Evolutionary conservation across 129 eudicot genomes (phyloP), one percentile per base, ranked within the genome.

Genomic region (Escallonia herrerae): DNA sequence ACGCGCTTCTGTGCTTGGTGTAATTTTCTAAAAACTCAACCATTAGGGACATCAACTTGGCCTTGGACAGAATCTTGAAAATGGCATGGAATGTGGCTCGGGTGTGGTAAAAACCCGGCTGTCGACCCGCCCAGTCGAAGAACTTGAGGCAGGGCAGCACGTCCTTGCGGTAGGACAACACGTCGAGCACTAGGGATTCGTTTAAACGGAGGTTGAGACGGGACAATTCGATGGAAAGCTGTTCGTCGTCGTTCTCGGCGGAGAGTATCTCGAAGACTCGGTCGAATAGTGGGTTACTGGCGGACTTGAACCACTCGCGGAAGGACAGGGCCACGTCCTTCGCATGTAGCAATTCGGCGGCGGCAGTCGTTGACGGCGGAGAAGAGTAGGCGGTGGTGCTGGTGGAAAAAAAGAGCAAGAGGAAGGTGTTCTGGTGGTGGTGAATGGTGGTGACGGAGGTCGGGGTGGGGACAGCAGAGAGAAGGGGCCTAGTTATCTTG

Each of bases 81-180:
- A 88, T 81, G 3, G 96, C 80, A 67, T 66, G 56, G 43, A 72
- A 93, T 6, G 98, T 93, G n/a, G 82, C 79, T 1, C 75, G 62
- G 5, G 96, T 85, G 66, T 88, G 98, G 52, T 70, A 56, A 76
- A 93, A 93, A 57, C 95, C 91, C 0, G 63, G 73, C 61, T 88
- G 96, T 53, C 91, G 76, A 3, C 91, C 98, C 2, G 89, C 89
- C 98, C 98, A 93, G 76, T 93, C 98, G 71, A 93, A 93, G 74
- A 93, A 93, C 67, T 83, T 85, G 61, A 86, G 56, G 64, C 95
- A 81, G 6, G 87, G 61, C 60, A 88, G 73, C 33, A 88, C 86
- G 33, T 93, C 98, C 10, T 77, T 81, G 15, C 74, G 72, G 50
- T 82, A 83, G 0, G 47, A 74, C 60, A 93, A 67, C 2, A 93